Conservation (phyloP, 371 early-diverging fungal species). For the Mucor velutinosus region DNA sequence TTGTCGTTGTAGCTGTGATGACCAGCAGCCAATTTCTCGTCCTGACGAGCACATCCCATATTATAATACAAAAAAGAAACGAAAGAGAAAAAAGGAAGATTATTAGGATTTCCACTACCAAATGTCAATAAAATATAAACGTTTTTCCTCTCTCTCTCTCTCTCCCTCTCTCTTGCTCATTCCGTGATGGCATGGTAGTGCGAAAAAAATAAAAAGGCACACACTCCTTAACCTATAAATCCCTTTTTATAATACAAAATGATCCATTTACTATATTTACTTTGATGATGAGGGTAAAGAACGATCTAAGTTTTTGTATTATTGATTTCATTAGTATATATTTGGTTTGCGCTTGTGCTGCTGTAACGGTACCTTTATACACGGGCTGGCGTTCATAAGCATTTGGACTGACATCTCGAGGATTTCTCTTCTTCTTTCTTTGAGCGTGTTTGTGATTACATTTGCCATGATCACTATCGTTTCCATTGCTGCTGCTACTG, state of each 20-base stretch:
- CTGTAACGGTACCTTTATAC: slow-evolving; percentile 47
- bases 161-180: background rate
- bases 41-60: background rate
- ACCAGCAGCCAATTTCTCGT: background rate
- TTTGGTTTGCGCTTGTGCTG: background rate
- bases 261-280: slow-evolving; percentile 9
- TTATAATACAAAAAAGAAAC: background rate
- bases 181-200: background rate
- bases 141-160: background rate
- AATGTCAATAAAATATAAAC: background rate
- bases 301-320: slow-evolving; percentile 3
- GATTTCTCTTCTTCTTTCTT: slow-evolving; percentile 38
- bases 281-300: slow-evolving; percentile 2
- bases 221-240: slow-evolving; percentile 4
- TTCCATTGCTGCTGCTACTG: slow-evolving; percentile 36
- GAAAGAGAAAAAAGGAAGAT: background rate
- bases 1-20: background rate
- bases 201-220: background rate
- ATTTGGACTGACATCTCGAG: slow-evolving; percentile 61
- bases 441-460: slow-evolving; percentile 29
- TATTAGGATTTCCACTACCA: slow-evolving; percentile 3
- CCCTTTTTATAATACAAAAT: background rate
- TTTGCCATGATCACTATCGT: slow-evolving; percentile 38
- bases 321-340: background rate
- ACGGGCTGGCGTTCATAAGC: slow-evolving; percentile 74